These are phyloP conservation scores for Aureobasidium sp. DNA, from an alignment of 2,329 filamentous ascomycete genomes.

Conservation along the genomic window DNA sequence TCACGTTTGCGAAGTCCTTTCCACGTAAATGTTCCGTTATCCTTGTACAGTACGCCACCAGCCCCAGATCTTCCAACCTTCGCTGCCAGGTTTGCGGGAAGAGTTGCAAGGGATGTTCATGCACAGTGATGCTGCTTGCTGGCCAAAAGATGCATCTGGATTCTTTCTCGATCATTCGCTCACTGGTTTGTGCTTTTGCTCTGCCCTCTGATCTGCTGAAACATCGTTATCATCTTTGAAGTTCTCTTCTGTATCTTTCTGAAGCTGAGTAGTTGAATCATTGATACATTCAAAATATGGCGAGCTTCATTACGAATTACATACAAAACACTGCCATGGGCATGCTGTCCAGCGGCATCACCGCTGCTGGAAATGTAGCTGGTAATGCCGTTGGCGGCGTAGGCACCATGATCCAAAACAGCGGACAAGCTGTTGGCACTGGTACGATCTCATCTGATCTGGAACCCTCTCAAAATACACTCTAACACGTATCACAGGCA, in stretches of 20 bases:
- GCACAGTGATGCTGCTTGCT: constrained; percentile 7
- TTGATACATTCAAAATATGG: constrained; percentile 9
- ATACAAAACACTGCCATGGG: constrained; percentile 26
- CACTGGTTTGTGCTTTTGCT: background rate
- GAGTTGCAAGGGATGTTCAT: constrained; percentile 1
- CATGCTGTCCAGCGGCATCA: constrained; percentile 28
- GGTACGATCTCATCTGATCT: constrained; percentile 18
- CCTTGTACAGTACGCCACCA: background rate
- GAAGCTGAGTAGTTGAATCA: background rate
- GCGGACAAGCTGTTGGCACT: constrained; percentile 28
- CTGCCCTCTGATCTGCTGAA: background rate
- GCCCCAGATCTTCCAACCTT: constrained; percentile 5
- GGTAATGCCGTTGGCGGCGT: constrained; percentile 32
- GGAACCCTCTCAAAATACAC: background rate
- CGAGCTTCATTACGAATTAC: constrained; percentile 25
- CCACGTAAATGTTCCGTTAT: background rate
- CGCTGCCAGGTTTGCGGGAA: constrained; percentile 13
- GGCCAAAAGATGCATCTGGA: constrained; percentile 7
- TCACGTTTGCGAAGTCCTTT: background rate
- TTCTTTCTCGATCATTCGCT: background rate
- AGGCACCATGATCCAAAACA: constrained; percentile 28
- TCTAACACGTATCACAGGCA: constrained; percentile 24
- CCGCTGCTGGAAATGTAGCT: constrained; percentile 31
- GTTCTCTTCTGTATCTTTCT: background rate
- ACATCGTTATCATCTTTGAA: background rate